Evolutionary conservation across 371 early-diverging fungal species (phyloP).

Genomic region (Syncephalis fuscata): DNA sequence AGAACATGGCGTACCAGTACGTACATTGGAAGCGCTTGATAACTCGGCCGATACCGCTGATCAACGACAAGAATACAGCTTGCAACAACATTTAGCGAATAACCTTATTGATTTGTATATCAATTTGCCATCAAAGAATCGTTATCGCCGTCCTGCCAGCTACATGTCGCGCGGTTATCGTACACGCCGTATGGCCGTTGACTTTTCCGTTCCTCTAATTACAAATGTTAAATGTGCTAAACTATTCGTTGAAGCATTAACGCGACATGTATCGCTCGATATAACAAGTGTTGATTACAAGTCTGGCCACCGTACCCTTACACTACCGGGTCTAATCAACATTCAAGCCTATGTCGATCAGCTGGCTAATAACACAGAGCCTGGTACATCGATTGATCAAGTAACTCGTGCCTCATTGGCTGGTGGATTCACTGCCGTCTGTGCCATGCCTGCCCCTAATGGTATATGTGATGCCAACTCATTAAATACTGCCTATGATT

Average conservation of each 20-base stretch:
- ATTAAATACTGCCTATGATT: constrained; percentile 6
- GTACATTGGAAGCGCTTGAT: constrained; percentile 66
- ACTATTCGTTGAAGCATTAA: constrained; percentile 87
- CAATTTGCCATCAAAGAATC: constrained; percentile 91
- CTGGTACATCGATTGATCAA: constrained; percentile 22
- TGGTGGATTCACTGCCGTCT: constrained; percentile 74
- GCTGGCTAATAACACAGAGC: constrained; percentile 2
- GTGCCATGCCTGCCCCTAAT: constrained; percentile 18
- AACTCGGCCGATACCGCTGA: constrained; percentile 28
- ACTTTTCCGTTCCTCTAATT: constrained; percentile 87
- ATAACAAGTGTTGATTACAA: constrained; percentile 72
- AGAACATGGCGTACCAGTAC: constrained; percentile 80
- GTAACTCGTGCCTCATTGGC: constrained; percentile 54
- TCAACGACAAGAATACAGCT: constrained; percentile 75
- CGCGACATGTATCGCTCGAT: constrained; percentile 56
- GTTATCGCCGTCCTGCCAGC: constrained; percentile 86
- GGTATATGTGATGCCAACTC: background rate
- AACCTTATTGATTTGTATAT: constrained; percentile 95
- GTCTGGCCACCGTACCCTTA: constrained; percentile 61
- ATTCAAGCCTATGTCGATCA: constrained; percentile 40
- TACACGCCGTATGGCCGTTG: constrained; percentile 91
- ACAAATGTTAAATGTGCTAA: constrained; percentile 97
- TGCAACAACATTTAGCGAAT: constrained; percentile 86
- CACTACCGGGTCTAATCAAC: constrained; percentile 81
- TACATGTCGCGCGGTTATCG: constrained; percentile 92